Conservation (phyloP, 1,139 yeast genomes). For the Sugiyamaella pinicola region DNA sequence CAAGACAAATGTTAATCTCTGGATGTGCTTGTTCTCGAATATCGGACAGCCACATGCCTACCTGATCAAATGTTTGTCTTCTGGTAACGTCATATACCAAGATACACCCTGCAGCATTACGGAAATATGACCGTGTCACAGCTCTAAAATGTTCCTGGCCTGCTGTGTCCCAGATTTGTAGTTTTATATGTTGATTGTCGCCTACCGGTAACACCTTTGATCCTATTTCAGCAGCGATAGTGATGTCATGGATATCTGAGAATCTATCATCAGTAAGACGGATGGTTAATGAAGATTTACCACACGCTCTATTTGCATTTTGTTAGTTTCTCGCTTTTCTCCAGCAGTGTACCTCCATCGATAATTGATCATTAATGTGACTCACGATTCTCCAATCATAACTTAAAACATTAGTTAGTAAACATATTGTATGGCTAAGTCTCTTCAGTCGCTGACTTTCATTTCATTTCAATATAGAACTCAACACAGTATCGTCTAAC, state of each 20-base stretch:
- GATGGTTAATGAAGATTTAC: constrained; percentile 43
- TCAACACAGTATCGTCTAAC: not conserved
- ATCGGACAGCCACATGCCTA: constrained; percentile 54
- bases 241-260: constrained; percentile 42
- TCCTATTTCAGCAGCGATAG: constrained; percentile 46
- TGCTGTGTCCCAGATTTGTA: constrained; percentile 67
- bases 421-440: not conserved
- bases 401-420: constrained; percentile 23
- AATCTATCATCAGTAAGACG: constrained; percentile 44
- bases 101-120: constrained; percentile 79
- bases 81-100: constrained; percentile 87
- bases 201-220: constrained; percentile 42
- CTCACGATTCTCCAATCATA: constrained; percentile 37
- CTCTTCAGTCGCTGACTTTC: not conserved
- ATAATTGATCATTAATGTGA: too few species aligned
- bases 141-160: constrained; percentile 96
- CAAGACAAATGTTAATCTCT: constrained; percentile 78
- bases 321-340: too few species aligned
- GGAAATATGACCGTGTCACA: constrained; percentile 81
- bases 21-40: constrained; percentile 77
- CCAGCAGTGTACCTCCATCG: too few species aligned
- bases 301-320: constrained; percentile 45
- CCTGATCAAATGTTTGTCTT: constrained; percentile 51
- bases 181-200: constrained; percentile 30
- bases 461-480: not conserved